A percentile compares a stretch with the other conserved stretches of the same genome.
Conservation (phyloP, 2,329 filamentous ascomycete genomes). For the Penicillium sp. region DNA sequence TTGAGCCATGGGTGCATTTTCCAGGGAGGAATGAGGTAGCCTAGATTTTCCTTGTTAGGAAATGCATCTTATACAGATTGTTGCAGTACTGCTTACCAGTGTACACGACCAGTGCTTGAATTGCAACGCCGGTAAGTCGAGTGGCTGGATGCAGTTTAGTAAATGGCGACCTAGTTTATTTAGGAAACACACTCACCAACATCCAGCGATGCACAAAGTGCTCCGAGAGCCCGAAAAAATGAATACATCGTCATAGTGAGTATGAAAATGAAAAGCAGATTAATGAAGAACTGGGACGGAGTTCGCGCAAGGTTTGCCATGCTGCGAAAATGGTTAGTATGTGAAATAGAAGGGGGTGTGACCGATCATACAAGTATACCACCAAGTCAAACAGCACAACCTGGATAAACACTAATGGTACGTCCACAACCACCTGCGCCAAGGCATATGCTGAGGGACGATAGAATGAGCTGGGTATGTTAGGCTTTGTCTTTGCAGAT, state of each 20-base stretch:
- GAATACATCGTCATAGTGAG: constrained; percentile 54
- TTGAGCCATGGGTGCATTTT: constrained; percentile 61
- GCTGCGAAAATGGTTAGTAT: constrained; percentile 17
- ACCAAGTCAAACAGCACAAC: constrained; percentile 57
- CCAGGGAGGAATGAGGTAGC: constrained; percentile 59
- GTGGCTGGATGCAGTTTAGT: constrained; percentile 32
- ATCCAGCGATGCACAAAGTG: constrained; percentile 49
- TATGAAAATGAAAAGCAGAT: constrained; percentile 51
- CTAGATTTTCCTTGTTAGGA: constrained; percentile 25
- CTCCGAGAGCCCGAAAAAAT: constrained; percentile 50
- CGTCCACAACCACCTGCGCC: constrained; percentile 55
- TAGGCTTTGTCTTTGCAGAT: not conserved
- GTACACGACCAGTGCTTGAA: constrained; percentile 56
- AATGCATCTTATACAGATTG: no score
- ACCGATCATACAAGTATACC: constrained; percentile 51
- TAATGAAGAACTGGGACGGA: constrained; percentile 60
- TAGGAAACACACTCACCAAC: constrained; percentile 35
- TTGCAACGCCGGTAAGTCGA: constrained; percentile 47
- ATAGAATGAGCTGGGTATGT: constrained; percentile 54
- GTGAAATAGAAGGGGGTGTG: not conserved
- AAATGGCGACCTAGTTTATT: not conserved
- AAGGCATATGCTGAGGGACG: constrained; percentile 57
- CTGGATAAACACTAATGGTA: constrained; percentile 56
- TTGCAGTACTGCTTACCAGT: constrained; percentile 33
- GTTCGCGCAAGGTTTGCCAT: constrained; percentile 55